phyloP scores from a whole-genome alignment of 2,329 filamentous ascomycete genomes.

The Tricladium varicosporioides region DNA sequence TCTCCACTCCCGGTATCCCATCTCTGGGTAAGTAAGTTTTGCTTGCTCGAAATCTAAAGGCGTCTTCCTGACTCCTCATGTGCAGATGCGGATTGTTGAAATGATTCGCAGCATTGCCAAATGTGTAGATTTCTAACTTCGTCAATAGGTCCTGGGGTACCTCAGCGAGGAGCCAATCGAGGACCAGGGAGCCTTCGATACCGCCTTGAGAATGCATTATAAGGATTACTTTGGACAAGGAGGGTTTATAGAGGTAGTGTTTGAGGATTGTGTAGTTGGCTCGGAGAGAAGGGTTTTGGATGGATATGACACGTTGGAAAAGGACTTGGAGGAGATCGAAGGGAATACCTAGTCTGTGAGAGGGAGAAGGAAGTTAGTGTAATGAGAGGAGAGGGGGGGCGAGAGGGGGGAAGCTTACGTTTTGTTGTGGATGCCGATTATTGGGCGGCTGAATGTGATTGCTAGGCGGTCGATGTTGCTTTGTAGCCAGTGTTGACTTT shows the following conservation, averaged over 20 bases:
- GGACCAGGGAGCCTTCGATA: conserved; percentile 68
- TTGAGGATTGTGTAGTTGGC: conserved; percentile 62
- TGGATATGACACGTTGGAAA: conserved; percentile 71
- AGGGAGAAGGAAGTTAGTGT: not conserved
- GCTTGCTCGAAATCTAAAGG: conserved; percentile 24
- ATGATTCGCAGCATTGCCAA: conserved; percentile 76
- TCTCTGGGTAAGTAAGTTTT: conserved; percentile 19
- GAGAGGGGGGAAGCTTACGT: conserved; percentile 46
- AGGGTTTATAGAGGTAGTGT: conserved; percentile 57
- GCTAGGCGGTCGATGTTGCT: conserved; percentile 70
- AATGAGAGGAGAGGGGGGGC: not conserved
- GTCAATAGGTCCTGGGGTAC: conserved; percentile 61
- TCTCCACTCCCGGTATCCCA: not conserved
- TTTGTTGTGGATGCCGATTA: conserved; percentile 73
- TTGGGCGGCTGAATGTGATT: conserved; percentile 66
- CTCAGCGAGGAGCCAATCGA: conserved; percentile 76
- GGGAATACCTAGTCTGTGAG: conserved; percentile 55
- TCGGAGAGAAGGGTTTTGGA: conserved; percentile 66
- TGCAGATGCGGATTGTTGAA: conserved; percentile 70
- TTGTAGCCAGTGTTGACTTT: conserved; percentile 65
- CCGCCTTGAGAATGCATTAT: conserved; percentile 77
- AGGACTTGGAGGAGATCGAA: conserved; percentile 78
- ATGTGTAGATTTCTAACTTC: conserved; percentile 75
- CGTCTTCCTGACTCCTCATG: conserved; percentile 35
- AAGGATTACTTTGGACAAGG: conserved; percentile 67